These are phyloP conservation scores for Henningerozyma blattae DNA, from an alignment of 805 yeast genomes.

Conservation along the genomic window DNA sequence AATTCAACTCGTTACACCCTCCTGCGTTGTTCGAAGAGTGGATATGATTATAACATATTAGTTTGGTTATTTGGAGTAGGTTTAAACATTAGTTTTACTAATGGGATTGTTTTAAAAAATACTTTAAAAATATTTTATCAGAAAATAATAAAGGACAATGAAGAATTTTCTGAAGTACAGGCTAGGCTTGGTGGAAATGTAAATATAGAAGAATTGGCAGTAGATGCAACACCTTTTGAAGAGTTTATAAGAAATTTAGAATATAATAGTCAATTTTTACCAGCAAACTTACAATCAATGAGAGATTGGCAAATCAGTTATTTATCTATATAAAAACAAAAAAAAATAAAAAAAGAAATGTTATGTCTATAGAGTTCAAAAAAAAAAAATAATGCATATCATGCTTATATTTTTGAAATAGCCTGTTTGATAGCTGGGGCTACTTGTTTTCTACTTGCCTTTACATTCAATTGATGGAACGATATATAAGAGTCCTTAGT, in stretches of 20 bases:
- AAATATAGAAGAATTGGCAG: conserved; percentile 12
- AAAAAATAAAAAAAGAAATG: neutral
- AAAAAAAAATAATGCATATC: too few relatives aligned
- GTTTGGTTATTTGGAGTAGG: conserved; percentile 21
- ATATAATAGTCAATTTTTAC: conserved; percentile 7
- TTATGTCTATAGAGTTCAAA: neutral
- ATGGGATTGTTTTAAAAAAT: conserved; percentile 3
- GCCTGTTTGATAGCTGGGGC: conserved; percentile 43
- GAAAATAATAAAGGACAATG: too few relatives aligned
- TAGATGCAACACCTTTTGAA: conserved; percentile 7
- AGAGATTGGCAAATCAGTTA: conserved; percentile 17
- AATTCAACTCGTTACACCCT: conserved; percentile 15
- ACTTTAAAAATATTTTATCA: conserved; percentile 18
- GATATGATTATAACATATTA: conserved; percentile 2
- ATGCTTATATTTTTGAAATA: conserved; percentile 1
- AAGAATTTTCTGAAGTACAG: neutral
- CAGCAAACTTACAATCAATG: conserved; percentile 4
- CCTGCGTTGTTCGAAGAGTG: conserved; percentile 6
- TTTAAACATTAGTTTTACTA: conserved; percentile 8
- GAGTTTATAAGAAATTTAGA: conserved; percentile 7
- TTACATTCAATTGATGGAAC: conserved; percentile 39
- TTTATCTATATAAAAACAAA: neutral
- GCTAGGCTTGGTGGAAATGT: conserved; percentile 3
- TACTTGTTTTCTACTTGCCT: conserved; percentile 76
- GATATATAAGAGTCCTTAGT: neutral